Base-by-base conservation (phyloP, 2,329 filamentous ascomycete species). In the Hypoxylon sp. region DNA sequence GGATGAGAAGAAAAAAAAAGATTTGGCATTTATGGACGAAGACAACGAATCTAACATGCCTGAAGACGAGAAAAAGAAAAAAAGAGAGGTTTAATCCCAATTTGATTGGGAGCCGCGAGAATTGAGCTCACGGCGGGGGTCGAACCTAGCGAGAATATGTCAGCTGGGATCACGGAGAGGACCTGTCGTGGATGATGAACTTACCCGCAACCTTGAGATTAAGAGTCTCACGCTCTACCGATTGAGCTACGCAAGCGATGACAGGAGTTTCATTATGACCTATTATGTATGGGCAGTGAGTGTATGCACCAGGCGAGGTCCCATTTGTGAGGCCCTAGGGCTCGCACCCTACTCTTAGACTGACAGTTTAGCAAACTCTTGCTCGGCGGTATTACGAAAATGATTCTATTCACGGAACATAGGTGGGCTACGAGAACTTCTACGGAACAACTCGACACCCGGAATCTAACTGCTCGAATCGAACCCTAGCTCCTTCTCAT, bases 211-310 rank as follows among this genome's bases (percentile, higher is more conserved):
- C 73, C 73, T 76, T 75, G 73, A 75, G 72, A 87, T 75, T 82
- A 83, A 83, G 88, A 90, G 88, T 89, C 88, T 88, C 84, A 90
- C 87, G 87, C 87, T 90, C 88, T 90, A 89, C 86, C 85, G 85
- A 88, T 88, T 88, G 86, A 88, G 86, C 86, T 88, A 88, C 72
- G 72, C 72, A 72, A 70, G 74, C 73, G 67, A 74, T 69, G 87
- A 73, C 81, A 82, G 82, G 87, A 90, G 88, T 89, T 87, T 88
- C 84, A 24, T 50, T 44, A 22, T 11, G 39, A 2, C 17, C 39
- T 44, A 6, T 44, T 44, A 44, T 22, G 17, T 44, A 44, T 44
- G 39, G 39, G 17, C n/a, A 44, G 17, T 44, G 39, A 44, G 39
- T 44, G 39, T 22, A 44, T 44, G 39, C 17, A 22, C 3, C 9